Evolutionary conservation across 2,329 filamentous ascomycete species (phyloP).

Genomic region (Ophiostoma ulmi): DNA sequence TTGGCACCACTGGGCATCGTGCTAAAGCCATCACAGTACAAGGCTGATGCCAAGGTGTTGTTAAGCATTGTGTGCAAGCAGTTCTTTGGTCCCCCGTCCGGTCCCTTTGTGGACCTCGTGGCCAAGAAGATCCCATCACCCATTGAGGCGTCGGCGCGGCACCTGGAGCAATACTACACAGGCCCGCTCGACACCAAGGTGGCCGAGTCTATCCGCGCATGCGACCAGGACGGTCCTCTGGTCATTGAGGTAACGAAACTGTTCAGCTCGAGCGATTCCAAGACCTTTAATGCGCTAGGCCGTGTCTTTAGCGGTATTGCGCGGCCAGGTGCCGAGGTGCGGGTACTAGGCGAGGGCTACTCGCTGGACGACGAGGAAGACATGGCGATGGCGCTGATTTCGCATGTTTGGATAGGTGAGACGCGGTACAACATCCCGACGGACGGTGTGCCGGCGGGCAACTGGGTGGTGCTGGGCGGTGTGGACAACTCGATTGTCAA

Average conservation of each 20-base stretch:
- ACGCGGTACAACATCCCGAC: slow-evolving; percentile 89
- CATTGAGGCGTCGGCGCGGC: slow-evolving; percentile 66
- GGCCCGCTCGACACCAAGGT: slow-evolving; percentile 79
- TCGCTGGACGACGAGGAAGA: slow-evolving; percentile 97
- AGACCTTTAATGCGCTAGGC: slow-evolving; percentile 82
- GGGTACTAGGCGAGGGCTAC: slow-evolving; percentile 91
- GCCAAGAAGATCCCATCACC: slow-evolving; percentile 86
- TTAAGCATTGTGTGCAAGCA: slow-evolving; percentile 87
- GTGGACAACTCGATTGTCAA: slow-evolving; percentile 99
- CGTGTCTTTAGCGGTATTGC: slow-evolving; percentile 90
- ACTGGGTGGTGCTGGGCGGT: slow-evolving; percentile 84
- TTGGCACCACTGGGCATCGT: slow-evolving; percentile 73
- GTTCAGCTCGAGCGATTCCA: slow-evolving; percentile 86
- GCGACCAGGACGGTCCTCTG: slow-evolving; percentile 83
- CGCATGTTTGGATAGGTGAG: slow-evolving; percentile 83
- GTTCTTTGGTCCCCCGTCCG: slow-evolving; percentile 79
- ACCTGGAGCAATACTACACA: slow-evolving; percentile 84
- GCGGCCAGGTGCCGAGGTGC: slow-evolving; percentile 72
- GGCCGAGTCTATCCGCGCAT: slow-evolving; percentile 71
- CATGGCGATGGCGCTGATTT: slow-evolving; percentile 81
- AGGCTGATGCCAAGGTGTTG: slow-evolving; percentile 80
- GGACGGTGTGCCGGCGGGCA: slow-evolving; percentile 87
- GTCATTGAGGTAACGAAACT: slow-evolving; percentile 92
- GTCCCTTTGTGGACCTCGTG: slow-evolving; percentile 93
- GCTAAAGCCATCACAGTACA: slow-evolving; percentile 89